phyloP scores from a whole-genome alignment of 805 yeast species.

The Barnettozyma wickerhamii region DNA sequence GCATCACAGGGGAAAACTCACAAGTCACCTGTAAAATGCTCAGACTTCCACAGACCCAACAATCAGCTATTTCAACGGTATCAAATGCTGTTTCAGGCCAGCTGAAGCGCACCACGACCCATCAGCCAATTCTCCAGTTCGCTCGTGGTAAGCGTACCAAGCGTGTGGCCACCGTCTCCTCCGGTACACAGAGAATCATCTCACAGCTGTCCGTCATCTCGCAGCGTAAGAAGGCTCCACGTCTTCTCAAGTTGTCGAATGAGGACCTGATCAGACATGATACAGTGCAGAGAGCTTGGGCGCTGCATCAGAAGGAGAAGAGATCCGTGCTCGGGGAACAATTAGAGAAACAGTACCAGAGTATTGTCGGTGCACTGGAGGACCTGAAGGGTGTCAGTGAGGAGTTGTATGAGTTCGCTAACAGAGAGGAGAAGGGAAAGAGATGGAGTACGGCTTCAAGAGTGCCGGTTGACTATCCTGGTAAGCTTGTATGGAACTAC shows the following conservation, averaged over 20 bases:
- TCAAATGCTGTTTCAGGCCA: constrained; percentile 2
- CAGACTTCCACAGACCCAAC: not conserved
- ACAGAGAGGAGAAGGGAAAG: constrained; percentile 44
- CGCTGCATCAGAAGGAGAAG: constrained; percentile 49
- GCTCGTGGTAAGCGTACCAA: constrained; percentile 48
- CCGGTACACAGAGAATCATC: constrained; percentile 45
- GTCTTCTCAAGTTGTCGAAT: constrained; percentile 61
- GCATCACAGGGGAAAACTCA: too few species aligned
- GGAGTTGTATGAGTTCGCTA: constrained; percentile 59
- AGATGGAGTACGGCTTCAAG: constrained; percentile 81
- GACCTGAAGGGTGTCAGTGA: constrained; percentile 52
- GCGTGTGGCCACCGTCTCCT: constrained; percentile 32
- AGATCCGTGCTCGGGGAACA: constrained; percentile 37
- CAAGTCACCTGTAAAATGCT: too few species aligned
- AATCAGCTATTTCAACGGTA: not conserved
- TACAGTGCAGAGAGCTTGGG: constrained; percentile 83
- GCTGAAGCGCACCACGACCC: not conserved
- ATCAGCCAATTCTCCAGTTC: constrained; percentile 20
- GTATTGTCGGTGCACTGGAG: constrained; percentile 68
- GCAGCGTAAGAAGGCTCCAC: constrained; percentile 86
- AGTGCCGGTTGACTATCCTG: constrained; percentile 87
- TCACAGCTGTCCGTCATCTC: constrained; percentile 72
- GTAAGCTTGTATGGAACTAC: constrained; percentile 74
- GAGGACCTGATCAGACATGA: constrained; percentile 87
- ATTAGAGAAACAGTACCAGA: constrained; percentile 56